Conservation (phyloP, 495 filamentous ascomycete species). For the Podospora pseudopauciseta region DNA sequence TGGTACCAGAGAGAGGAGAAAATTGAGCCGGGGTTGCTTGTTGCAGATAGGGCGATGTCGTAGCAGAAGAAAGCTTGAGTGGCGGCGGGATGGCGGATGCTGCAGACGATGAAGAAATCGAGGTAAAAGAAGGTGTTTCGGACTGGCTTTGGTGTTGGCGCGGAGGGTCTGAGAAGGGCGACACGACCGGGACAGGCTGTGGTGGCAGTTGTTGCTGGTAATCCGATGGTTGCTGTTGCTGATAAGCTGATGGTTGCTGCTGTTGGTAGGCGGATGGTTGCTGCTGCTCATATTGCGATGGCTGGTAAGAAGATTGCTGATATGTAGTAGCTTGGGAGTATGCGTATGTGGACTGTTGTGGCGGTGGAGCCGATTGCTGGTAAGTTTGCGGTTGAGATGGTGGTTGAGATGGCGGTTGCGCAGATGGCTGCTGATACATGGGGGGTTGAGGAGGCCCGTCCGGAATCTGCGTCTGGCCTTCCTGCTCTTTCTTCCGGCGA, state of each 20-base stretch:
- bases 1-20: background rate
- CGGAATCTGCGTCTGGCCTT: background rate
- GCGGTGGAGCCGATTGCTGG: background rate
- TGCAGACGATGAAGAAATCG: background rate
- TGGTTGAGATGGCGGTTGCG: background rate
- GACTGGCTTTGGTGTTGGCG: slow-evolving; percentile 1
- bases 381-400: background rate
- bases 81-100: background rate
- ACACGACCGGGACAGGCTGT: slow-evolving; percentile 6
- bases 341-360: background rate
- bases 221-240: background rate
- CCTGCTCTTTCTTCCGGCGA: slow-evolving; percentile 30
- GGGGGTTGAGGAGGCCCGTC: slow-evolving; percentile 16
- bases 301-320: background rate
- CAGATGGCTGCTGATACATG: slow-evolving; percentile 13
- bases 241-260: background rate
- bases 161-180: background rate
- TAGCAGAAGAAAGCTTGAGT: background rate
- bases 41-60: background rate
- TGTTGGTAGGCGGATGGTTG: background rate
- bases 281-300: background rate
- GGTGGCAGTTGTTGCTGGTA: background rate
- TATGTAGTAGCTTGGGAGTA: background rate
- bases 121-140: background rate
- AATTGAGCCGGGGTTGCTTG: background rate